These are phyloP conservation scores for Vigna reflexopilosa DNA, from an alignment of 306 rosid species.

Conservation along the genomic window DNA sequence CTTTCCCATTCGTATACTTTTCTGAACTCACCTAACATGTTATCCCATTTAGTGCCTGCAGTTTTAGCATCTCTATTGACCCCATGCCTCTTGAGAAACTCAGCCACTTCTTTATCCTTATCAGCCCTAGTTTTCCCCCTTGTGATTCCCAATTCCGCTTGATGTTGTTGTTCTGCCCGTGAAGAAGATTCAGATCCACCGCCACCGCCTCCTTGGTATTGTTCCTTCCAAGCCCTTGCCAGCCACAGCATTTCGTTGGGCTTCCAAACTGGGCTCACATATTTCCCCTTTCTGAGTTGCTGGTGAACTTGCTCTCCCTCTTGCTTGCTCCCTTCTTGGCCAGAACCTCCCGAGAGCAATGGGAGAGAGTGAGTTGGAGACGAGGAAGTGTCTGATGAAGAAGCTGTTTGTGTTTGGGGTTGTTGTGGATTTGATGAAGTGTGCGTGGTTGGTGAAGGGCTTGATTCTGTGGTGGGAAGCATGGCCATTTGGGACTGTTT, in stretches of 20 bases:
- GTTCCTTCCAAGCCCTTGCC: conserved; percentile 87
- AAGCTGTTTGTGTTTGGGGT: conserved; percentile 38
- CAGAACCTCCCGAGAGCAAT: conserved; percentile 50
- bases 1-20: conserved; percentile 98
- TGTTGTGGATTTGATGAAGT: conserved; percentile 42
- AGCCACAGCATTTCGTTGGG: conserved; percentile 95
- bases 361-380: conserved; percentile 77
- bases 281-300: conserved; percentile 86
- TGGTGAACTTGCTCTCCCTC: conserved; percentile 65
- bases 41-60: conserved; percentile 98
- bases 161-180: conserved; percentile 47
- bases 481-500: conserved; percentile 57
- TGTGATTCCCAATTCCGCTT: conserved; percentile 39
- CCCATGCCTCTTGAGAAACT: conserved; percentile 75
- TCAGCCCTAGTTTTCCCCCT: conserved; percentile 91
- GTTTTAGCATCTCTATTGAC: conserved; percentile 84
- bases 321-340: conserved; percentile 59
- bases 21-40: conserved; percentile 96
- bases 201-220: conserved; percentile 61
- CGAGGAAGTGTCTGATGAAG: conserved; percentile 85
- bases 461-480: conserved; percentile 61
- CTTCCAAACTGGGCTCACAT: conserved; percentile 98
- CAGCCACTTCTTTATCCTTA: conserved; percentile 90
- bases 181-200: conserved; percentile 49
- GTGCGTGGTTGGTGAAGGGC: conserved; percentile 62